Evolutionary conservation across 768 basidiomycete species (phyloP).

Genomic region (Phanerochaete carnosa): DNA sequence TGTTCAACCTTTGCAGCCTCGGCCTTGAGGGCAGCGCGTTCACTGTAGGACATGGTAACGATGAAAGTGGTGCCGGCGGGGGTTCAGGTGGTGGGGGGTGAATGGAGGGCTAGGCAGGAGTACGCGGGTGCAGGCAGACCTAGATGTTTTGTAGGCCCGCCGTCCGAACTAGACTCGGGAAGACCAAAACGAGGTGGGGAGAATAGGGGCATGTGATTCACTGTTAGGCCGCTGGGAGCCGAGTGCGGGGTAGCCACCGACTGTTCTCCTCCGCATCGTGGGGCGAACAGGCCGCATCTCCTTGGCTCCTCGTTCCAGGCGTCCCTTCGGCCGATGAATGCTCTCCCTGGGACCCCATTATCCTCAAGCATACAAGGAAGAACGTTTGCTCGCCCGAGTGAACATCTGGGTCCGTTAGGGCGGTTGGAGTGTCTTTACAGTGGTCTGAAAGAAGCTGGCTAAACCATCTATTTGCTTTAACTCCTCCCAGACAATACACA

Average conservation of each 20-base stretch:
- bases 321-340: constrained; percentile 6
- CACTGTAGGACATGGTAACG: constrained; percentile 49
- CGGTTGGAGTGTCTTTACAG: background rate
- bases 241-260: constrained; percentile 7
- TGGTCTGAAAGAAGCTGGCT: background rate
- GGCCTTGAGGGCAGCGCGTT: constrained; percentile 66
- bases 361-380: background rate
- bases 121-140: constrained; percentile 1
- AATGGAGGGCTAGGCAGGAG: background rate
- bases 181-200: background rate
- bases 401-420: background rate
- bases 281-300: background rate
- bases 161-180: constrained; percentile 1
- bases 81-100: background rate
- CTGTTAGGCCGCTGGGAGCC: constrained; percentile 6
- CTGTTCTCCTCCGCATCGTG: background rate
- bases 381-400: background rate
- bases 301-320: background rate
- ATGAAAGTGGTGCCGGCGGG: background rate
- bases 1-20: constrained; percentile 85
- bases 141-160: constrained; percentile 1
- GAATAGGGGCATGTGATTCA: constrained; percentile 7
- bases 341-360: background rate
- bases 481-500: background rate
- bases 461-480: background rate